Evolutionary conservation across 1,139 yeast species (phyloP), one percentile per base, ranked within the genome.

Genomic region (Tardiomyces digboiensis): DNA sequence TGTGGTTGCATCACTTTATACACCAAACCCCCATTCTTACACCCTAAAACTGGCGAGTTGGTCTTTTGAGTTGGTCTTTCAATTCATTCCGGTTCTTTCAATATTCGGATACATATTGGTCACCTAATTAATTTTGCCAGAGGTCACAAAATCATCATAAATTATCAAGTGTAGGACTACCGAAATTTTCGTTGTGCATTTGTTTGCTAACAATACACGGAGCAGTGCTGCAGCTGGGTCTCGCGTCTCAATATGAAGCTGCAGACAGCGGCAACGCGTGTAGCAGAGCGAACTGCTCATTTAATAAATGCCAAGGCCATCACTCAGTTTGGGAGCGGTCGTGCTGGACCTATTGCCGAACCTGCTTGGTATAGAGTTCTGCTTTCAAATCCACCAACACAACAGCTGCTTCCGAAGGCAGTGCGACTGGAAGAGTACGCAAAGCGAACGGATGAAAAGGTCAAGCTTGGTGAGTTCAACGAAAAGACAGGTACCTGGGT

Each of bases 291-390:
- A 56, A 83, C 94, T 0, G 80, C 93, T 1, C 80, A 82, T 43
- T 79, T 78, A 55, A 66, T 86, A 52, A 72, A 71, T 53, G 72
- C 83, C 0, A 89, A 91, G 4, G 19, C 19, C 13, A 19, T 33
- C 19, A n/a, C 19, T 7, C 33, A 26, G 33, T 26, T 26, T 8
- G 42, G 45, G 13, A 40, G 46, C n/a, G 42, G 42, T 20, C 39
- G 36, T 2, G 42, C 45, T 13, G 47, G 49, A 3, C 51, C 54
- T 5, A 70, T 65, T 36, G 66, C 74, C 29, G 83, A 83, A 55
- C 97, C 97, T 2, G 81, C 81, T 0, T 89, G 97, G 97, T 86
- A 75, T 63, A 79, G 82, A 51, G 88, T 84, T 10, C 85, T 89
- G 21, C 86, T 85, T 2, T 72, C 79, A 36, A 74, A 82, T 54